phyloP scores from a whole-genome alignment of 768 basidiomycete genomes.

The Tricholoma furcatifolium region DNA sequence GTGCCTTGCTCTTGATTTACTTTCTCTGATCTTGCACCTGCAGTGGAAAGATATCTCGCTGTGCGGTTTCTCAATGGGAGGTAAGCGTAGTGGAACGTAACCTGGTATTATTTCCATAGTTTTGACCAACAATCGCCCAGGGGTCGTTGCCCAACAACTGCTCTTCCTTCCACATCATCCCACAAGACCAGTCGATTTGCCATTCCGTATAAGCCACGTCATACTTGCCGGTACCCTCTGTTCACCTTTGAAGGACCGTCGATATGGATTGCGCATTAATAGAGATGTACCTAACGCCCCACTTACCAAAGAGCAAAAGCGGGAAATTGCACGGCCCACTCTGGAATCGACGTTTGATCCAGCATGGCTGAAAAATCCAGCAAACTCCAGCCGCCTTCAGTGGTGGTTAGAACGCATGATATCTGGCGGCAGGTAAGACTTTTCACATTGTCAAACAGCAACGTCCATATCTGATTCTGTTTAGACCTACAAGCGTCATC shows the following conservation, averaged over 20 bases:
- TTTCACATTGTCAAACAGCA: not conserved
- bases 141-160: constrained; percentile 42
- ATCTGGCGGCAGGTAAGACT: constrained; percentile 22
- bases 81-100: constrained; percentile 21
- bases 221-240: constrained; percentile 35
- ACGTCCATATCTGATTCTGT: not conserved
- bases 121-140: constrained; percentile 18
- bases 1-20: constrained; percentile 43
- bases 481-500: constrained; percentile 29
- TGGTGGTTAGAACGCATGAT: constrained; percentile 23
- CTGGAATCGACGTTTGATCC: constrained; percentile 33
- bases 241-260: constrained; percentile 18
- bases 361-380: constrained; percentile 30
- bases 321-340: constrained; percentile 25
- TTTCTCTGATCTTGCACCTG: constrained; percentile 33
- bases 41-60: constrained; percentile 42
- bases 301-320: constrained; percentile 28
- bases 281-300: constrained; percentile 12
- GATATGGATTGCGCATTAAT: constrained; percentile 24
- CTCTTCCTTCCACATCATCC: constrained; percentile 42
- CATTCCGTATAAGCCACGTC: constrained; percentile 41
- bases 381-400: constrained; percentile 25
- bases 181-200: constrained; percentile 31
- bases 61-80: constrained; percentile 55
- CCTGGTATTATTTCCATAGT: not conserved